phyloP scores from a whole-genome alignment of 805 yeast species.

The Nakazawaea pomicola region DNA sequence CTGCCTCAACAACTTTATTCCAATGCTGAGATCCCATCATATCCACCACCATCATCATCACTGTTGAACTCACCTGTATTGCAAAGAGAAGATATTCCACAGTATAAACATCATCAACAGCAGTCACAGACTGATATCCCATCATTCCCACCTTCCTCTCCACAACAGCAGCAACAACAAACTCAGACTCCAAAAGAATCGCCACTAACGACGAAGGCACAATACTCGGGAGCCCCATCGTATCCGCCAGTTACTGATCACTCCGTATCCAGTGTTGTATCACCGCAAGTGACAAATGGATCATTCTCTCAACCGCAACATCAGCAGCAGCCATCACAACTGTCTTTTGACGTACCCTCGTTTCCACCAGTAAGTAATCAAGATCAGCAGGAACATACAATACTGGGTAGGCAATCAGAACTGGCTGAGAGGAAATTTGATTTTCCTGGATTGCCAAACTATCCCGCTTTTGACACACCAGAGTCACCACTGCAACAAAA shows the following conservation, averaged over 20 bases:
- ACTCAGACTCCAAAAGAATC: neutral
- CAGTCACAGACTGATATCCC: constrained; percentile 2
- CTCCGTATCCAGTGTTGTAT: too few species aligned
- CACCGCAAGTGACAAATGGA: too few species aligned
- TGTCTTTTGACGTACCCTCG: neutral
- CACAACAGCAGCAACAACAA: constrained; percentile 17
- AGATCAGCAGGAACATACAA: neutral
- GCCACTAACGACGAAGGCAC: neutral
- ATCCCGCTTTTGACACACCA: constrained; percentile 5
- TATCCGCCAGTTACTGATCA: neutral
- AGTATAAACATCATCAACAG: constrained; percentile 1
- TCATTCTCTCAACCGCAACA: too few species aligned
- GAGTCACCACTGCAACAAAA: neutral
- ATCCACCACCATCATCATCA: too few species aligned
- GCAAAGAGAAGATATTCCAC: too few species aligned
- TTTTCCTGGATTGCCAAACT: constrained; percentile 9
- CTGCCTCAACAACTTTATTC: too few species aligned
- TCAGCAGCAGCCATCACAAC: neutral
- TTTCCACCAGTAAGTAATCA: constrained; percentile 7
- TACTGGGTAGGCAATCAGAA: too few species aligned
- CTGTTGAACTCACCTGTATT: too few species aligned
- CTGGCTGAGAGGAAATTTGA: neutral
- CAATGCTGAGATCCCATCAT: too few species aligned
- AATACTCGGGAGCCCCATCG: too few species aligned
- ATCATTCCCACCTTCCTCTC: constrained; percentile 2